Percentiles rank a stretch among this genome's conserved stretches.
Evolutionary conservation across 139 green algal genomes (phyloP).

Genomic region (Dunaliella sp.): DNA sequence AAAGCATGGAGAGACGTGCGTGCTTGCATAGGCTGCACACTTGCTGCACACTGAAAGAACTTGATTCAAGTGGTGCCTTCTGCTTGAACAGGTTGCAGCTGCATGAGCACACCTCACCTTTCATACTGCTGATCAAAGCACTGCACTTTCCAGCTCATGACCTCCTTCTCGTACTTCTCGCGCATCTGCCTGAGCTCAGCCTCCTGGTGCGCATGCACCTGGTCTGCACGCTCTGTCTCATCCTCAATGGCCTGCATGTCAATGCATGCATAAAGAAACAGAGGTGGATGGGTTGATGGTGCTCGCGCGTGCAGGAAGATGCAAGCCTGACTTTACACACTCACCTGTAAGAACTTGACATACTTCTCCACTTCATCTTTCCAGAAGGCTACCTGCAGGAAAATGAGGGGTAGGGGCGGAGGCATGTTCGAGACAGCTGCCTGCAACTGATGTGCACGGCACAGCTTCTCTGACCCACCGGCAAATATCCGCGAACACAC

Average conservation of each 20-base stretch:
- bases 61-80: too few relatives aligned
- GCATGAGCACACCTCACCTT: constrained; percentile 1
- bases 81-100: not conserved
- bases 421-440: too few relatives aligned
- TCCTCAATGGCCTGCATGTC: constrained; percentile 21
- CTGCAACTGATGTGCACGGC: too few relatives aligned
- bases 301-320: too few relatives aligned
- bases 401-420: too few relatives aligned
- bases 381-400: constrained; percentile 18
- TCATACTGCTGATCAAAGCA: constrained; percentile 38
- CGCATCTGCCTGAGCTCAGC: constrained; percentile 22
- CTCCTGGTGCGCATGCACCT: constrained; percentile 11
- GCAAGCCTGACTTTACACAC: not conserved
- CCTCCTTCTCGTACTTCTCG: constrained; percentile 8
- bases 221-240: constrained; percentile 30
- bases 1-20: too few relatives aligned
- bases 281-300: too few relatives aligned
- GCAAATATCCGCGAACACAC: too few relatives aligned
- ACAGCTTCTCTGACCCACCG: too few relatives aligned
- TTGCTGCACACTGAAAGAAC: too few relatives aligned
- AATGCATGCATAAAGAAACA: too few relatives aligned
- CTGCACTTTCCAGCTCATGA: constrained; percentile 13
- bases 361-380: constrained; percentile 20
- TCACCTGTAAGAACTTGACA: constrained; percentile 18
- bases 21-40: too few relatives aligned